These are phyloP conservation scores for Auricularia sp. DNA, from an alignment of 768 basidiomycete genomes.

Conservation along the genomic window DNA sequence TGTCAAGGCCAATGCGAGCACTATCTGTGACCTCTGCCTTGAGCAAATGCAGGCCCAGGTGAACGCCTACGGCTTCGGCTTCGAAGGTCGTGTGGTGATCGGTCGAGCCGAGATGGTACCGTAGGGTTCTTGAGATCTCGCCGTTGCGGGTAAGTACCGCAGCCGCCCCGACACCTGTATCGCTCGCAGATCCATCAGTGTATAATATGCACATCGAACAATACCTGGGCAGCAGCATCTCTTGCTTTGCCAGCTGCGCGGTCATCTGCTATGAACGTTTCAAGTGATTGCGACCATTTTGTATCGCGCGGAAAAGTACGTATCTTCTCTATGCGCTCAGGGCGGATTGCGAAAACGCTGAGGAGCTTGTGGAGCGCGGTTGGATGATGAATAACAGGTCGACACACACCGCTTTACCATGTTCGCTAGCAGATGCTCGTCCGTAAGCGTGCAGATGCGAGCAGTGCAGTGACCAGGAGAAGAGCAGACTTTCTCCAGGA, in stretches of 20 bases:
- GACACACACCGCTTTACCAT: constrained; percentile 6
- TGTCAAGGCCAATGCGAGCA: constrained; percentile 13
- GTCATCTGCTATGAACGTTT: neutral
- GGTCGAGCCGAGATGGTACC: constrained; percentile 15
- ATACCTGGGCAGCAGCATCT: constrained; percentile 7
- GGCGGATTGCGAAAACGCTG: constrained; percentile 9
- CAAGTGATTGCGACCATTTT: constrained; percentile 5
- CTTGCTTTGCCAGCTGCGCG: neutral
- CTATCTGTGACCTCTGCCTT: neutral
- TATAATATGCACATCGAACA: constrained; percentile 11
- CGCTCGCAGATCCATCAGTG: constrained; percentile 21
- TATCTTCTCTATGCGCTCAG: constrained; percentile 13
- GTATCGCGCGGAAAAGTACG: constrained; percentile 7
- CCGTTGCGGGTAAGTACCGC: constrained; percentile 17
- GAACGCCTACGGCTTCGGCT: constrained; percentile 21
- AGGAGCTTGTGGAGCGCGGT: constrained; percentile 17
- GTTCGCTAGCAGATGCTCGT: constrained; percentile 12
- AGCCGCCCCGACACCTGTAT: constrained; percentile 21
- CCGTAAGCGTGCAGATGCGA: constrained; percentile 14
- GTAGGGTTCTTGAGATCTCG: neutral
- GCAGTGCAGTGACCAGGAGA: constrained; percentile 7
- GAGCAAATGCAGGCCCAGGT: constrained; percentile 20
- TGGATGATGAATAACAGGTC: constrained; percentile 12
- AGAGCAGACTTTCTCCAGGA: constrained; percentile 11
- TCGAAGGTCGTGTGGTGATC: constrained; percentile 22